Conservation (phyloP, 2,329 filamentous ascomycete species). For the Diplodia seriata region DNA sequence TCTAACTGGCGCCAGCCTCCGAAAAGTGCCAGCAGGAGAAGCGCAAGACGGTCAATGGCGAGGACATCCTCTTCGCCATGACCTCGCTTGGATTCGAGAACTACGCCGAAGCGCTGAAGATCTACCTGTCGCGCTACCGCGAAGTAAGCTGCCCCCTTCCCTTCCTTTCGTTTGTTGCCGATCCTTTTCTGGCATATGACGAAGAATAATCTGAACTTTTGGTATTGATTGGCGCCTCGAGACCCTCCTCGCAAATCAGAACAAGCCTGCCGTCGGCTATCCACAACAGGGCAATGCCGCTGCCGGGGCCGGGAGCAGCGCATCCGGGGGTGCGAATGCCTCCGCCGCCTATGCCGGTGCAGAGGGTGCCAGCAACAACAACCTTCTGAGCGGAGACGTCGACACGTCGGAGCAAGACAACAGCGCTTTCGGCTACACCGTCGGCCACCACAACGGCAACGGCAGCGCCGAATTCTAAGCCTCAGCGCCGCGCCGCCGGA, state of each 20-base stretch:
- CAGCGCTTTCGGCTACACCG: constrained; percentile 51
- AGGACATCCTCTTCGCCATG: constrained; percentile 99
- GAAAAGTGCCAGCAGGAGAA: constrained; percentile 99
- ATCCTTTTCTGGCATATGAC: constrained; percentile 45
- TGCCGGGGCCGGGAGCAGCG: constrained; percentile 41
- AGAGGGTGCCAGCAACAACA: constrained; percentile 50
- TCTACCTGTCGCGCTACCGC: constrained; percentile 95
- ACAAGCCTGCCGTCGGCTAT: constrained; percentile 55
- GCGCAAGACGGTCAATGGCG: constrained; percentile 97
- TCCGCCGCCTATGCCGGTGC: constrained; percentile 41
- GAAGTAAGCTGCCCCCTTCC: constrained; percentile 72
- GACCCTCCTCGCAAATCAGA: constrained; percentile 79
- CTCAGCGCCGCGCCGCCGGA: constrained; percentile 37
- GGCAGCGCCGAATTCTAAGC: constrained; percentile 48
- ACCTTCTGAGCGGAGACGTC: constrained; percentile 53
- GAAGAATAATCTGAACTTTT: constrained; percentile 53
- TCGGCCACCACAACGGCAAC: constrained; percentile 49
- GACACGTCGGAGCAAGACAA: constrained; percentile 52
- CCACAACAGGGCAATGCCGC: constrained; percentile 43
- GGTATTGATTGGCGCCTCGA: constrained; percentile 63
- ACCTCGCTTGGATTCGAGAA: constrained; percentile 98
- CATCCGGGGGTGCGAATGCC: constrained; percentile 36
- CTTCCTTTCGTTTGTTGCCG: constrained; percentile 34
- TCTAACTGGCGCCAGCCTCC: constrained; percentile 68
- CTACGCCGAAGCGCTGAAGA: constrained; percentile 96